Conservation (phyloP, 2,329 filamentous ascomycete species). For the Stemphylium lycopersici region DNA sequence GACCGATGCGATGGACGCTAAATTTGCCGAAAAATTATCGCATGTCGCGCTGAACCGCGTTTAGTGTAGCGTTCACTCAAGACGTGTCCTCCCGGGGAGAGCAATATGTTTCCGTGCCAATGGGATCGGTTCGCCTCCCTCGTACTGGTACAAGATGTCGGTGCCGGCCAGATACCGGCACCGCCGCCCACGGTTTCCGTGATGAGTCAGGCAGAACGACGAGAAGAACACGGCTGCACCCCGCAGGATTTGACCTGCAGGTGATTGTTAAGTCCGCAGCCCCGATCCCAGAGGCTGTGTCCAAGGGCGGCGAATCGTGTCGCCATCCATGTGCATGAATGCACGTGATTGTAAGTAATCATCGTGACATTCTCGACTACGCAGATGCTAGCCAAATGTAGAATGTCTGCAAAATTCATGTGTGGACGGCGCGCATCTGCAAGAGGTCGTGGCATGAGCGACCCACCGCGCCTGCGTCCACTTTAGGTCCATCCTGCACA, state of each 20-base stretch:
- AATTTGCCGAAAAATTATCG: slow-evolving; percentile 27
- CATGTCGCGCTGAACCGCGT: slow-evolving; percentile 12
- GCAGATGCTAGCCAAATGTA: not conserved
- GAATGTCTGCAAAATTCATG: not conserved
- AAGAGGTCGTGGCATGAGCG: slow-evolving; percentile 15
- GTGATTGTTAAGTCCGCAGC: slow-evolving; percentile 25
- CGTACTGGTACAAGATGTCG: slow-evolving; percentile 14
- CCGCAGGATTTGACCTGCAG: slow-evolving; percentile 28
- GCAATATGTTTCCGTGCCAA: slow-evolving; percentile 21
- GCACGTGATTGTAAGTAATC: slow-evolving; percentile 18
- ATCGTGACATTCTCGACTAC: not conserved
- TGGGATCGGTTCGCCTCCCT: slow-evolving; percentile 8
- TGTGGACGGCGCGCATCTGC: slow-evolving; percentile 1
- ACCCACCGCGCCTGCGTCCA: slow-evolving; percentile 20
- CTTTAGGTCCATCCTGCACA: slow-evolving; percentile 12
- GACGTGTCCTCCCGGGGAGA: slow-evolving; percentile 29
- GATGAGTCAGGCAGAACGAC: slow-evolving; percentile 32
- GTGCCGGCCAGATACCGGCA: slow-evolving; percentile 26
- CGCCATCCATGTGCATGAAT: not conserved
- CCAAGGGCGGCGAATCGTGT: slow-evolving; percentile 9
- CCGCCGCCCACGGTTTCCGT: slow-evolving; percentile 18
- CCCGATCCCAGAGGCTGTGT: slow-evolving; percentile 9
- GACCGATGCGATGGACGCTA: slow-evolving; percentile 18
- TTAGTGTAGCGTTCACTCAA: slow-evolving; percentile 1
- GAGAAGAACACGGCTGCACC: slow-evolving; percentile 39